Base-by-base conservation (phyloP, 495 filamentous ascomycete species). In the Aspergillus biplanus region DNA sequence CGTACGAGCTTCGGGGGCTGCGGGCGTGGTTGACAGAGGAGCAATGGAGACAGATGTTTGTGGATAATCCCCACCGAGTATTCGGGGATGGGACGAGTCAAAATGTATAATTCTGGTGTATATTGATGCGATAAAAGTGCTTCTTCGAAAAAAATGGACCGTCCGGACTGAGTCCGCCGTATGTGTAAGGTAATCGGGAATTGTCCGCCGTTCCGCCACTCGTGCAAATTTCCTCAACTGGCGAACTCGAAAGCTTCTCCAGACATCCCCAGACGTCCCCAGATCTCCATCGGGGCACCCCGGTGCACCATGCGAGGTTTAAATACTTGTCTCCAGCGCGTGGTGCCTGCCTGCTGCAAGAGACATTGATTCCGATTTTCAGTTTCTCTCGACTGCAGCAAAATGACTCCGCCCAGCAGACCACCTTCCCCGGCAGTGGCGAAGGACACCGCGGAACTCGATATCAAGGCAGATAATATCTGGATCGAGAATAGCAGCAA, bases 401-500 rank as follows among this genome's bases (percentile, higher is more conserved):
- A 7, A 18, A 12, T 32, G n/a, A 6, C 18, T 21, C 49, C 15
- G 13, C 13, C 37, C 37, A 39, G 37, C 37, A 39, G 37, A 39
- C 37, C 37, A 39, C 37, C 37, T 13, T 39, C 37, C 37, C 37
- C 7, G 37, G 37, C 8, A 13, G 37, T 8, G 8, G 37, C 13
- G 37, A 13, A 13, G n/a, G 21, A 52, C 15, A 31, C 18, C 18
- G 3, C 18, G 3, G 12, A 33, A 52, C 12, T 52, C 44, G 54
- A 65, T 48, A 15, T 18, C 50, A 42, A 60, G 7, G 33, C 52
- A 21, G 55, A 61, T 8, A 55, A 59, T 47, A 16, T 48, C 27
- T 69, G 67, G 67, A 59, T 66, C 0, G 67, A 69, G 32, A 39
- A 69, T 34, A 34, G 47, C 5, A 46, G 54, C 8, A 39, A 49